Base-by-base conservation (phyloP, 176 grass and related monocot species). In the Ensete ventricosum region DNA sequence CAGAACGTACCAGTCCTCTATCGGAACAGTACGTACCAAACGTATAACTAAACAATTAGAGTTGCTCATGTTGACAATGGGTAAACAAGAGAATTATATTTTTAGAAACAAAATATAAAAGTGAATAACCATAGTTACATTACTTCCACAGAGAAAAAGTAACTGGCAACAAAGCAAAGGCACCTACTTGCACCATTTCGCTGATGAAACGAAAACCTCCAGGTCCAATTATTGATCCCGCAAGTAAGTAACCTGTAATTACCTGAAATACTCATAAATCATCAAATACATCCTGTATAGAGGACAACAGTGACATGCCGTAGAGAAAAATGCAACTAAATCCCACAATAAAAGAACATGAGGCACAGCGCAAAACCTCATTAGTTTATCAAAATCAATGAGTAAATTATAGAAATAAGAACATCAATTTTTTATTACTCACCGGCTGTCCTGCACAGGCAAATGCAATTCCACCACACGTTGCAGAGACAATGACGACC, bases 131-230 rank as follows among this genome's bases (percentile, higher is more conserved):
- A 67, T 8, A 67, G 64, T 21, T 51, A 25, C 19, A 21, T 17
- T 19, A 16, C 34, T 9, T n/a, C 25, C 16, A 26, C 6, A n/a
- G 5, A 43, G 4, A 43, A 49, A 70, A 21, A n/a, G 67, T 70
- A 70, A 50, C 57, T 49, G 62, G 54, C 69, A 79, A 63, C 75
- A 83, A 91, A 79, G 23, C 69, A 70, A 67, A 89, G 89, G 76
- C 73, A 91, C 78, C 96, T 92, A 99, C 96, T 99, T 99, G 96
- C 78, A 99, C 91, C 88, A 99, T 91, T 92, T 99, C 96, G 81
- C 85, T 99, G 81, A 99, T 89, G 79, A 99, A 99, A 63, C 87
- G 91, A 82, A 99, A 99, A 82, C 96, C 96, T 59, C 96, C 96
- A 50, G 96, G 91, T 60, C 96, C 96, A 77, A 99, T 95, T 85